A percentile compares a stretch with the other conserved stretches of the same genome.
phyloP scores from a whole-genome alignment of 2,329 filamentous ascomycete species.

The Cryphonectria radicalis region DNA sequence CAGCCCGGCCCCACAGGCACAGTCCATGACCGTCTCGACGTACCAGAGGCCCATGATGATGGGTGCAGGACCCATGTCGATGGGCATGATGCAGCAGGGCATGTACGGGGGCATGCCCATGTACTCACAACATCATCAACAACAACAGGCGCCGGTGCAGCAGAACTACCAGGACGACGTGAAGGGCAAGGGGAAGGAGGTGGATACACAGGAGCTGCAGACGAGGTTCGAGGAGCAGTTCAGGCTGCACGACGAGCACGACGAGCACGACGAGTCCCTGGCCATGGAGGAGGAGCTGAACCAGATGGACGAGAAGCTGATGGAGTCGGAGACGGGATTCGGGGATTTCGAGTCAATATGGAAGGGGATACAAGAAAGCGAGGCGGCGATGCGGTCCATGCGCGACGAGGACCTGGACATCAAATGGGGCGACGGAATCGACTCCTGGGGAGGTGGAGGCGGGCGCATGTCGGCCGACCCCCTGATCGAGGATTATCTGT shows the following conservation, averaged over 20 bases:
- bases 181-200: constrained; percentile 88
- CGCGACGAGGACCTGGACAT: constrained; percentile 64
- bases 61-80: constrained; percentile 47
- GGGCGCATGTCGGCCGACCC: constrained; percentile 70
- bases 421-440: constrained; percentile 52
- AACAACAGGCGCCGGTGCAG: constrained; percentile 39
- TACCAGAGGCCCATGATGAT: constrained; percentile 68
- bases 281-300: constrained; percentile 87
- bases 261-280: constrained; percentile 62
- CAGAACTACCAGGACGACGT: constrained; percentile 49
- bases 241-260: constrained; percentile 54
- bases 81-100: constrained; percentile 59
- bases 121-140: constrained; percentile 42
- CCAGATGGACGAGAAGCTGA: constrained; percentile 71
- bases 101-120: constrained; percentile 60
- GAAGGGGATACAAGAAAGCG: constrained; percentile 80
- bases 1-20: constrained; percentile 61
- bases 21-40: constrained; percentile 45
- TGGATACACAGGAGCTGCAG: constrained; percentile 73
- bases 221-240: constrained; percentile 43
- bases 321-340: constrained; percentile 74
- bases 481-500: constrained; percentile 85
- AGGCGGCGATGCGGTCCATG: constrained; percentile 70
- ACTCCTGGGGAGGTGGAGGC: constrained; percentile 72
- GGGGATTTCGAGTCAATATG: constrained; percentile 91